Conservation (phyloP, 257 asterid species). For the Nicotiana noctiflora region DNA sequence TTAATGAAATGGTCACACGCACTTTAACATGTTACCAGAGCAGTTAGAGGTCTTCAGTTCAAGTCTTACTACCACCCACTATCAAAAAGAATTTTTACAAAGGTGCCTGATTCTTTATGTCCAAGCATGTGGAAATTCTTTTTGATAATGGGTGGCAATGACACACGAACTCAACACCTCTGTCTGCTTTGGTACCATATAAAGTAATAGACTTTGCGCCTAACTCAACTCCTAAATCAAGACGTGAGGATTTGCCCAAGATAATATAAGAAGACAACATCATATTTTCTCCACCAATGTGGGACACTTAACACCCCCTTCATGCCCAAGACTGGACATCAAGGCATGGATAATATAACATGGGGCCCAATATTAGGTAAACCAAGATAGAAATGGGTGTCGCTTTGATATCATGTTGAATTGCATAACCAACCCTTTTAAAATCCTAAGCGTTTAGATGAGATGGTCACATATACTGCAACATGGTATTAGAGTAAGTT, state of each 20-base stretch:
- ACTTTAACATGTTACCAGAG: no score
- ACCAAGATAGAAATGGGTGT: background rate
- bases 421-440: background rate
- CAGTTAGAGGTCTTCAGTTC: no score
- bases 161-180: no score
- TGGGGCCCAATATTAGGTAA: background rate
- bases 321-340: background rate
- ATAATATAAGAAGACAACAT: background rate
- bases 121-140: no score
- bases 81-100: no score
- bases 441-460: background rate
- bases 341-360: background rate
- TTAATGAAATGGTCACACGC: no score
- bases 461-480: background rate
- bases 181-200: background rate
- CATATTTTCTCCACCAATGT: background rate
- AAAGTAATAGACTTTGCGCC: no score
- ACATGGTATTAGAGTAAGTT: background rate
- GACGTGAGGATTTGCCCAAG: background rate
- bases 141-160: no score
- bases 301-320: background rate
- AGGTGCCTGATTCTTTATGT: no score
- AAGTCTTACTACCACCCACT: no score
- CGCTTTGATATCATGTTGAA: background rate
- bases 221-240: background rate